Evolutionary conservation across 345 rosid genomes (phyloP), one percentile per base, ranked within the genome.

Genomic region (Gossypium australe): DNA sequence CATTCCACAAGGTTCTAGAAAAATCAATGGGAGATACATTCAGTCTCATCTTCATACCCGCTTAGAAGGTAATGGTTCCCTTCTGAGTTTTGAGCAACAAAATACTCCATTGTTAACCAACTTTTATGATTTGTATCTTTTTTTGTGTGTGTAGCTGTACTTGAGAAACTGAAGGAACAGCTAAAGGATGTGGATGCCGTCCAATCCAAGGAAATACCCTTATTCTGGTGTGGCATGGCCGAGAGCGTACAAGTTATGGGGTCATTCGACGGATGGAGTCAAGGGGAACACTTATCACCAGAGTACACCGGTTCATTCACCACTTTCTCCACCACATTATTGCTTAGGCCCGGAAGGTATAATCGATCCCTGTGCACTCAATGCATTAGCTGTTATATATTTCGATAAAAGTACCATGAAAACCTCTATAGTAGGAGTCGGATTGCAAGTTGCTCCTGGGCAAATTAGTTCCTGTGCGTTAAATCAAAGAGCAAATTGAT

Each of bases 171-270:
- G 69, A 84, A 78, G 82, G 90, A 89, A 82, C 92, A 94, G 76
- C 76, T 86, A 58, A 87, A 88, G 83, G 93, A 27, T 73, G 93
- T 89, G 11, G 90, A 80, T 67, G 89, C 85, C 80, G 91, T 82
- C 58, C 87, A 77, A 61, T 84, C 94, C 52, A 94, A 85, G 75
- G 90, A 92, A 81, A 86, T 94, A 76, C 80, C 86, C 9, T 80
- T 94, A 68, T 85, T 84, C 80, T 94, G 97, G 97, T 78, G 80
- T 60, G 98, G 93, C 70, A 90, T 92, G 97, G 98, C 97, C 45
- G 93, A 94, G 97, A 85, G 89, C 71, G 97, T 94, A 55, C 97
- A 94, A 88, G 97, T 90, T 66, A 90, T 89, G 98, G 98, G 98
- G 67, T 80, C 87, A 29, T 94, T 90, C 38, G 97, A 90, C 27